phyloP scores from a whole-genome alignment of 108 stramenopile genomes.

The Ochromonas danica region DNA sequence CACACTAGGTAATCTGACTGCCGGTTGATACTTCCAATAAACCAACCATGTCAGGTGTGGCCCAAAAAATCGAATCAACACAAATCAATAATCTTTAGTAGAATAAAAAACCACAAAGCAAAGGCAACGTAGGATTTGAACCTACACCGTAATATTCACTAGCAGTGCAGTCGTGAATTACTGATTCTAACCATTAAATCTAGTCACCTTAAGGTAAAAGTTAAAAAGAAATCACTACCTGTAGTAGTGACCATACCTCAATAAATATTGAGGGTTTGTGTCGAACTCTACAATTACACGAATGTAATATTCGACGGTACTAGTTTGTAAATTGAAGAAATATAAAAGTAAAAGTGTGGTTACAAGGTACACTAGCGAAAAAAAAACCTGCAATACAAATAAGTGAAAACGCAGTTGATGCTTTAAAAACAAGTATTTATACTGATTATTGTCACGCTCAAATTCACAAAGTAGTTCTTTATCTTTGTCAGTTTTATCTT shows the following conservation, averaged over 20 bases:
- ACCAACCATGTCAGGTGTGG: conserved; percentile 13
- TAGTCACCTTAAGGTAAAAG: conserved; percentile 1
- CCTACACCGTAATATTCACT: not conserved
- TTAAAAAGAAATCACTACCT: conserved; percentile 6
- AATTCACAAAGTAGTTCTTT: conserved; percentile 10
- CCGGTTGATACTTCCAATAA: conserved; percentile 10
- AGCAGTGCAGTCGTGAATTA: conserved; percentile 8
- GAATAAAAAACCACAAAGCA: conserved; percentile 9
- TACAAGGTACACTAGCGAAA: conserved; percentile 15
- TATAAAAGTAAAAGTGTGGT: conserved; percentile 17
- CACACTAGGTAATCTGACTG: conserved; percentile 9
- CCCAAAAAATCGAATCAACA: conserved; percentile 16
- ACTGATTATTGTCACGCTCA: conserved; percentile 15
- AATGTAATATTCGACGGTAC: conserved; percentile 6
- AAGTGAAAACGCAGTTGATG: conserved; percentile 15
- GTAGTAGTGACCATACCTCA: not conserved
- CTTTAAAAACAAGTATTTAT: conserved; percentile 18
- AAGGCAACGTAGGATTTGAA: conserved; percentile 1
- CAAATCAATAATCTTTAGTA: conserved; percentile 17
- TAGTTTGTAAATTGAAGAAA: conserved; percentile 17
- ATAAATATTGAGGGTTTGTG: conserved; percentile 1
- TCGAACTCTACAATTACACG: conserved; percentile 15
- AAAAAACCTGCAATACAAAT: conserved; percentile 10
- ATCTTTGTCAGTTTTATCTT: conserved; percentile 17
- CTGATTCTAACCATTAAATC: conserved; percentile 10